A percentile compares a stretch with the other conserved stretches of the same genome.
These are phyloP conservation scores for Fusarium scirpi DNA, from an alignment of 2,329 filamentous ascomycete genomes.

Conservation along the genomic window DNA sequence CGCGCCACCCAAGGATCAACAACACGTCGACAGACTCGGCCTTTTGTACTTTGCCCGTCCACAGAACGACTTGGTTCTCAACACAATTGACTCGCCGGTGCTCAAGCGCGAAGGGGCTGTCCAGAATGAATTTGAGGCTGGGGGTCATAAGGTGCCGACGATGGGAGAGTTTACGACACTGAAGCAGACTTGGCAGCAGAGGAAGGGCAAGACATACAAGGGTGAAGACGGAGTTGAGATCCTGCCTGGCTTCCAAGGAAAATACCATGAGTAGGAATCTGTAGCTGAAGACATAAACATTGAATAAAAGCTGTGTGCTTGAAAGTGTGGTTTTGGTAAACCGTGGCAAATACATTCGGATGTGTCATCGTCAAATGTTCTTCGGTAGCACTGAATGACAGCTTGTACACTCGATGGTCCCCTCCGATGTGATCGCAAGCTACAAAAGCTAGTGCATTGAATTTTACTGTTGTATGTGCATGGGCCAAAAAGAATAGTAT, in stretches of 20 bases:
- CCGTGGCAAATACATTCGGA: too few species aligned
- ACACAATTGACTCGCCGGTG: constrained; percentile 54
- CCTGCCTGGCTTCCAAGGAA: not conserved
- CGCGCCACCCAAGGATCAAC: constrained; percentile 56
- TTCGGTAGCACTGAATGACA: too few species aligned
- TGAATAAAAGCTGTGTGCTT: too few species aligned
- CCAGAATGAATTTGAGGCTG: constrained; percentile 56
- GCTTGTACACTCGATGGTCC: too few species aligned
- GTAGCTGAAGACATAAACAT: too few species aligned
- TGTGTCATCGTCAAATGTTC: too few species aligned
- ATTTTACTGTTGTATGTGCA: too few species aligned
- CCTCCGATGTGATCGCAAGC: too few species aligned
- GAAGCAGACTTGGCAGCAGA: constrained; percentile 54
- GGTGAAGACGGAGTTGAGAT: constrained; percentile 2
- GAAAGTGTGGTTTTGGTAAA: too few species aligned
- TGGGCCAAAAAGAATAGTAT: too few species aligned
- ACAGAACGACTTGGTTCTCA: constrained; percentile 54
- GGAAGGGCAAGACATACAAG: not conserved
- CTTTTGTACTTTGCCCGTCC: constrained; percentile 64
- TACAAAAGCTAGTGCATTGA: too few species aligned
- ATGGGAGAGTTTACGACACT: constrained; percentile 55
- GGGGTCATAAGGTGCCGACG: constrained; percentile 47
- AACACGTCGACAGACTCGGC: constrained; percentile 61
- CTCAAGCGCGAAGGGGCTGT: too few species aligned
- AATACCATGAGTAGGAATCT: not conserved